These are phyloP conservation scores for Manihot esculenta DNA, from an alignment of 441 rosid genomes.

Conservation along the genomic window DNA sequence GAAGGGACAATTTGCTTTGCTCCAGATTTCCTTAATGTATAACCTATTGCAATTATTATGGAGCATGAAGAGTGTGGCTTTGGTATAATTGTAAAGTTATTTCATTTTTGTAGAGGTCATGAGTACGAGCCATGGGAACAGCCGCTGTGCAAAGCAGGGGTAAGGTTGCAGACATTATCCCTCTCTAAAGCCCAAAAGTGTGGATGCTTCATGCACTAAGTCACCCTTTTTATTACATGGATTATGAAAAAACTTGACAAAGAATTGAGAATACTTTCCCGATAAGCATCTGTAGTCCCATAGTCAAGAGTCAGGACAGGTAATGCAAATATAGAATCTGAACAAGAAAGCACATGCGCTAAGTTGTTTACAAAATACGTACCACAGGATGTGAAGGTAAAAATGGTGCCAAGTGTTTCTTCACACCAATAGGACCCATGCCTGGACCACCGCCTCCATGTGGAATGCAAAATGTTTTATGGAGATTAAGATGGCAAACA, in stretches of 20 bases:
- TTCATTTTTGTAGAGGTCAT: too few species aligned
- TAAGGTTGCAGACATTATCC: too few species aligned
- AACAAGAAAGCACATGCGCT: background rate
- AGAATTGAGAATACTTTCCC: background rate
- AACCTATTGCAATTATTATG: background rate
- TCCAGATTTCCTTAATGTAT: background rate
- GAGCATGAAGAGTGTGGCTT: background rate
- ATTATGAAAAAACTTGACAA: background rate
- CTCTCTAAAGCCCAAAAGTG: too few species aligned
- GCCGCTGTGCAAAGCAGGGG: too few species aligned
- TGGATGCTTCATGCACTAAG: too few species aligned
- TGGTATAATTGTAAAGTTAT: too few species aligned
- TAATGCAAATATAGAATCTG: constrained; percentile 2
- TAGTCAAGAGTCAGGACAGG: constrained; percentile 2
- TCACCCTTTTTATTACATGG: background rate
- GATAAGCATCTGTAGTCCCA: background rate
- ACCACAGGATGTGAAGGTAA: constrained; percentile 98
- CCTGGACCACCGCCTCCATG: constrained; percentile 99
- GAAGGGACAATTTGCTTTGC: background rate
- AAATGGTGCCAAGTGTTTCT: constrained; percentile 91
- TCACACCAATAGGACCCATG: constrained; percentile 99
- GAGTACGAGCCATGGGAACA: too few species aligned
- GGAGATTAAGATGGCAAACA: constrained; percentile 97
- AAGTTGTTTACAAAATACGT: constrained; percentile 28
- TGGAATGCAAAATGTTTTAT: constrained; percentile 96